Percentiles rank a stretch among this genome's conserved stretches.
Evolutionary conservation across 805 yeast genomes (phyloP).

Genomic region (Metschnikowia chrysomelidarum): DNA sequence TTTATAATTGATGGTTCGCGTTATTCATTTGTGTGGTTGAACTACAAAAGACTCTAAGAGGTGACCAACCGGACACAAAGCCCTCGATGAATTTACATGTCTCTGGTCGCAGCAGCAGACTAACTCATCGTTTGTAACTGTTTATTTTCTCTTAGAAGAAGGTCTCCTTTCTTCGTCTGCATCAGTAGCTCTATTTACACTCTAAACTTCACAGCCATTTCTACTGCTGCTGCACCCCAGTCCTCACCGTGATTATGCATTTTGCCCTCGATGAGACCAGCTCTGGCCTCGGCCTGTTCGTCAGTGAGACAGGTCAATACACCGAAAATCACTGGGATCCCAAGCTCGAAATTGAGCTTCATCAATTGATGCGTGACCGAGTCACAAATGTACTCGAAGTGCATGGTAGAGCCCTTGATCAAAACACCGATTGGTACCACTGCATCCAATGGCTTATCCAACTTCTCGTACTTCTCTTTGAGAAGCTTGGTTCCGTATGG

Average conservation of each 20-base stretch:
- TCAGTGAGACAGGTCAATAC: constrained; percentile 90
- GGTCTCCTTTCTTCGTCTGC: too few relatives aligned
- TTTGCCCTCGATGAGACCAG: constrained; percentile 72
- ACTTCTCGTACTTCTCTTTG: constrained; percentile 40
- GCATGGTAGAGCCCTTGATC: constrained; percentile 97
- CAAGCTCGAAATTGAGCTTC: constrained; percentile 68
- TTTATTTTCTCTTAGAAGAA: too few relatives aligned
- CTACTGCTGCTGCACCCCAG: constrained; percentile 99
- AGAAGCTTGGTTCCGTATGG: constrained; percentile 74
- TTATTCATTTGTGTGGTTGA: too few relatives aligned
- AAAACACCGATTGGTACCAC: constrained; percentile 91
- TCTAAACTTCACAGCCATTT: constrained; percentile 59
- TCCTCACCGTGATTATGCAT: constrained; percentile 97
- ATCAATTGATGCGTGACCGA: constrained; percentile 81
- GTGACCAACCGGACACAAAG: too few relatives aligned
- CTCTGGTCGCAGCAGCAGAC: too few relatives aligned
- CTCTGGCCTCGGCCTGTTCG: constrained; percentile 89
- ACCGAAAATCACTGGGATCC: constrained; percentile 88
- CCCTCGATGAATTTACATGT: too few relatives aligned
- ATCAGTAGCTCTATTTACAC: too few relatives aligned
- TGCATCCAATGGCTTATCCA: constrained; percentile 65
- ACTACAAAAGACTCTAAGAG: too few relatives aligned
- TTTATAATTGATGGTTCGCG: too few relatives aligned
- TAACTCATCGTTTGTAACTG: too few relatives aligned
- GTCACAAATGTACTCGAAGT: constrained; percentile 95